Evolutionary conservation across 345 rosid genomes (phyloP), one percentile per base, ranked within the genome.

Genomic region (Euclidium syriacum): DNA sequence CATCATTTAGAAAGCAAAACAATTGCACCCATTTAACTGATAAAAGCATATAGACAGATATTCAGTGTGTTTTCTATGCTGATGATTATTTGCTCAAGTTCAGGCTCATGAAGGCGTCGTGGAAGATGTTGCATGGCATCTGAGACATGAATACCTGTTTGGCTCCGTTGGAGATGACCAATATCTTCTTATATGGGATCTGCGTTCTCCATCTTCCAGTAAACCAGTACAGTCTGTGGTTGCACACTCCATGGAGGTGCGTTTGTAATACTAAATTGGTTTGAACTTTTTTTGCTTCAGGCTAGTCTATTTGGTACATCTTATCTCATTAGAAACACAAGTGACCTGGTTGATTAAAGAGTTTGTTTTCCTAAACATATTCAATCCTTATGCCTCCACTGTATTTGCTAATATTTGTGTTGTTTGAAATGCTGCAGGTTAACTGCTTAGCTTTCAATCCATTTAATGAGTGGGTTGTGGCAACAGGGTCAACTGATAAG

Each of bases 101-200:
- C 17, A 90, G 97, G 96, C 89, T 54, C 99, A 95, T 53, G 99
- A 95, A 79, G 97, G 99, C 22, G 97, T 95, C 4, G 99, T 90
- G 10, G 99, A 95, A 80, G 99, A 95, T 77, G 99, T 95, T 1
- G 97, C 99, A 0, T 95, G 99, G 97, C 99, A 95, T 82, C 70
- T 83, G 67, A 83, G 96, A 67, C 99, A 95, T 64, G 99, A 88
- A 64, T 79, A 95, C 77, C 72, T 95, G 54, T 90, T 95, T 86
- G 99, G 99, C 65, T 95, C 97, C 4, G 96, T 87, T 65, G 99
- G 99, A 25, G 99, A 95, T 77, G 97, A 95, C 72, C 97, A 88
- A 26, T 90, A 83, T 77, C 78, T 95, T 60, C 86, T 77, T 66
- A 68, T 95, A 70, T 90, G 99, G 99, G 97, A 95, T 81, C 71